phyloP scores from a whole-genome alignment of 2,329 filamentous ascomycete genomes.

The Cladosporium halotolerans region DNA sequence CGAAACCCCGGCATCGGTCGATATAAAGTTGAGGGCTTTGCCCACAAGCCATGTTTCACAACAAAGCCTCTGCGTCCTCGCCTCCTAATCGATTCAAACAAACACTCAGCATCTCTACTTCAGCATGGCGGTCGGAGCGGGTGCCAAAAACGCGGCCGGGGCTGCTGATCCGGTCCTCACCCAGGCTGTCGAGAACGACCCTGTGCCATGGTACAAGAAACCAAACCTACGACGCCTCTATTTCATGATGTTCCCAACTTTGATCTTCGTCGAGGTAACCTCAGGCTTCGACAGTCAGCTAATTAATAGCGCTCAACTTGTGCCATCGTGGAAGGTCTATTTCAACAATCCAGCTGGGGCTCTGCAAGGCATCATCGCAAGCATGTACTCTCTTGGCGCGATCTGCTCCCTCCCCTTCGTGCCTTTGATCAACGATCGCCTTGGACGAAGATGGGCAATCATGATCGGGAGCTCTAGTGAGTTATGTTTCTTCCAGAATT shows the following conservation, averaged over 20 bases:
- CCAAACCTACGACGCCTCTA: constrained; percentile 53
- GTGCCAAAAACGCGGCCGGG: background rate
- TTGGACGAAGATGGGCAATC: constrained; percentile 54
- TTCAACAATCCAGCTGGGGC: constrained; percentile 42
- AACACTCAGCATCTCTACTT: background rate
- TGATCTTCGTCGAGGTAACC: constrained; percentile 58
- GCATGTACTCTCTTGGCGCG: constrained; percentile 55
- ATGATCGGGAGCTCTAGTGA: constrained; percentile 43
- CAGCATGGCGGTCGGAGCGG: constrained; percentile 7
- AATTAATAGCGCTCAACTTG: constrained; percentile 13
- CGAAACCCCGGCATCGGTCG: background rate
- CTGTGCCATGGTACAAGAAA: constrained; percentile 51
- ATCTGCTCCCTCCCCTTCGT: constrained; percentile 54
- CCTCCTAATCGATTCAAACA: background rate
- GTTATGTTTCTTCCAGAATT: background rate
- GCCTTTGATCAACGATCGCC: constrained; percentile 48
- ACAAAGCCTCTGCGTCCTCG: background rate
- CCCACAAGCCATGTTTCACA: background rate
- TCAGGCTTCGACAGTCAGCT: constrained; percentile 53
- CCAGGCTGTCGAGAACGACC: constrained; percentile 33
- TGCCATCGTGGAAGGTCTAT: constrained; percentile 19
- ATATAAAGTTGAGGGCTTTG: background rate
- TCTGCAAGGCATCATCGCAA: constrained; percentile 50
- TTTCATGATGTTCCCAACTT: constrained; percentile 53
- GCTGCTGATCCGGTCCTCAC: constrained; percentile 19